A percentile compares a stretch with the other conserved stretches of the same genome.
Conservation (phyloP, 1,139 yeast genomes). For the Sugiyamaella japonica region DNA sequence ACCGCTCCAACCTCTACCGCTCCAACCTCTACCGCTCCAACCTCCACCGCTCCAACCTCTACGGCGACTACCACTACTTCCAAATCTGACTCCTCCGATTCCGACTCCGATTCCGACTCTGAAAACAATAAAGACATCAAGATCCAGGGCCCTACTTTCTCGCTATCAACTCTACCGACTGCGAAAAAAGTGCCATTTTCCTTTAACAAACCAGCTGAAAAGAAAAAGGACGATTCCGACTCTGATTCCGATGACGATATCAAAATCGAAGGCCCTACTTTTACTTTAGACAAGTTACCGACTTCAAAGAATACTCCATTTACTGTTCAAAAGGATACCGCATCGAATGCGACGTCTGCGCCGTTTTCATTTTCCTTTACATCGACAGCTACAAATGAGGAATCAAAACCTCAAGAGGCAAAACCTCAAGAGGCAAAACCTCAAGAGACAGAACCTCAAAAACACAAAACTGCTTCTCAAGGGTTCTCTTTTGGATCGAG, state of each 20-base stretch:
- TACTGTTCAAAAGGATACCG: background rate
- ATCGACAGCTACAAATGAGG: conserved; percentile 9
- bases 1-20: no score
- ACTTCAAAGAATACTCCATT: conserved; percentile 29
- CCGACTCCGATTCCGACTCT: conserved; percentile 34
- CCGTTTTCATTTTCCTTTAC: conserved; percentile 28
- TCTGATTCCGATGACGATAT: conserved; percentile 29
- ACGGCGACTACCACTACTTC: conserved; percentile 20
- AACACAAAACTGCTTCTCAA: background rate
- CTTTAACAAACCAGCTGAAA: conserved; percentile 16
- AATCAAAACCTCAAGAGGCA: background rate
- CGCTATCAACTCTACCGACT: conserved; percentile 53
- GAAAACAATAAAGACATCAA: conserved; percentile 23
- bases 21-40: no score
- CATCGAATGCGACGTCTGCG: conserved; percentile 17
- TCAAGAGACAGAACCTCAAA: background rate
- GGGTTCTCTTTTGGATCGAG: conserved; percentile 17
- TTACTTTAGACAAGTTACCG: conserved; percentile 27
- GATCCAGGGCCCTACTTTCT: conserved; percentile 66
- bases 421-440: background rate
- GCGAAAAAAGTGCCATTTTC: conserved; percentile 58
- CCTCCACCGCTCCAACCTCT: background rate
- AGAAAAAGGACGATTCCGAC: conserved; percentile 21
- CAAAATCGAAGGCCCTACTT: conserved; percentile 29
- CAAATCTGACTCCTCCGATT: conserved; percentile 41